Conservation (phyloP, 1,139 yeast species). For the Suhomyces ambrosiae region DNA sequence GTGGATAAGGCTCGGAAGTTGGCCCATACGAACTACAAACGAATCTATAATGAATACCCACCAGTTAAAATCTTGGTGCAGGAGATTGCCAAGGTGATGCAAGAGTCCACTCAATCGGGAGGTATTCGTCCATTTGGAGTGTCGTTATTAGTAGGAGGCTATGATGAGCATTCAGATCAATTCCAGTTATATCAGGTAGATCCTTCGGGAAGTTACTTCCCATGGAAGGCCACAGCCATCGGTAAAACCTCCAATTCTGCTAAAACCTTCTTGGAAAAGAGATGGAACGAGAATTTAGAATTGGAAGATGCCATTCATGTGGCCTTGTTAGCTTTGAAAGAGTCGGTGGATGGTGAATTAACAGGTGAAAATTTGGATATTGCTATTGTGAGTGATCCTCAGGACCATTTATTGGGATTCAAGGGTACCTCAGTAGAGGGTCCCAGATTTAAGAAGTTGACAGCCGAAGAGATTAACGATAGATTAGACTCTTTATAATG, state of each 20-base stretch:
- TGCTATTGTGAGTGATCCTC: conserved; percentile 82
- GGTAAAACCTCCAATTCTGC: conserved; percentile 95
- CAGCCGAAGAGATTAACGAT: conserved; percentile 92
- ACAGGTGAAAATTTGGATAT: conserved; percentile 96
- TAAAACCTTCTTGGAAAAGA: conserved; percentile 93
- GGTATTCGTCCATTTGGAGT: conserved; percentile 99
- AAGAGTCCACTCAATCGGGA: conserved; percentile 96
- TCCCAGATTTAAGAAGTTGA: conserved; percentile 83
- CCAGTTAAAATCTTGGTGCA: conserved; percentile 94
- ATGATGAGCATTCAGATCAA: conserved; percentile 74
- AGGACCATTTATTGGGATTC: conserved; percentile 80
- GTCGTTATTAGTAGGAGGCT: conserved; percentile 89
- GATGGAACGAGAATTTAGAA: conserved; percentile 97
- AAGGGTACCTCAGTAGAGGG: conserved; percentile 81
- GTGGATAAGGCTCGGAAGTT: conserved; percentile 92
- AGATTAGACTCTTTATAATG: conserved; percentile 82
- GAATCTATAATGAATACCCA: conserved; percentile 94
- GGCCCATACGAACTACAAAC: conserved; percentile 90
- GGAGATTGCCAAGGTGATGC: conserved; percentile 95
- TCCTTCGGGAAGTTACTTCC: conserved; percentile 97
- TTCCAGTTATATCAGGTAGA: conserved; percentile 94
- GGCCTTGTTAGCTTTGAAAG: conserved; percentile 90
- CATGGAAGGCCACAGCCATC: conserved; percentile 99
- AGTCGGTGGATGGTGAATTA: conserved; percentile 97
- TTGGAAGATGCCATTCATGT: conserved; percentile 98